Evolutionary conservation across 2,329 filamentous ascomycete genomes (phyloP).

Genomic region (Grosmannia huntii): DNA sequence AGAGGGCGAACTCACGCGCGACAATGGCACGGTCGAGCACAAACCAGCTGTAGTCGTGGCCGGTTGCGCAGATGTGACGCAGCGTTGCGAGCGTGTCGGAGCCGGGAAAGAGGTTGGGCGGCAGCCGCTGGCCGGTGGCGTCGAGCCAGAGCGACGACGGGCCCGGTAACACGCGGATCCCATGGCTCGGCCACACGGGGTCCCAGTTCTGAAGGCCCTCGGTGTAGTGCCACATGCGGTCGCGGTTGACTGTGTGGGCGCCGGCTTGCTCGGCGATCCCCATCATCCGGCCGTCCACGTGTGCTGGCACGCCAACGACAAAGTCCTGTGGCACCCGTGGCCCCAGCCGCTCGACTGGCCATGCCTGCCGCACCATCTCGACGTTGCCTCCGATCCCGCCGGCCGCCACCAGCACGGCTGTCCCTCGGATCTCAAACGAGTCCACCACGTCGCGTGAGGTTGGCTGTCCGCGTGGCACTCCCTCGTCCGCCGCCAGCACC

Average conservation of each 20-base stretch:
- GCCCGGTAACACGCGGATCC: constrained; percentile 46
- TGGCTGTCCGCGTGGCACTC: constrained; percentile 34
- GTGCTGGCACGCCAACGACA: constrained; percentile 47
- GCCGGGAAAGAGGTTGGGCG: constrained; percentile 43
- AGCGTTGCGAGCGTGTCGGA: constrained; percentile 45
- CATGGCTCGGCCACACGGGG: constrained; percentile 47
- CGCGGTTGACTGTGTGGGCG: constrained; percentile 44
- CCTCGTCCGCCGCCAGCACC: constrained; percentile 37
- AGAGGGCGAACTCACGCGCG: constrained; percentile 48
- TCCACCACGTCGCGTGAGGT: constrained; percentile 34
- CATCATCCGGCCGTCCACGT: constrained; percentile 54
- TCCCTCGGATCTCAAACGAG: constrained; percentile 39
- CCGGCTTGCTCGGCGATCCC: constrained; percentile 39
- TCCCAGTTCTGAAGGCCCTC: constrained; percentile 51
- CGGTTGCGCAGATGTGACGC: constrained; percentile 45
- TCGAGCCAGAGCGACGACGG: constrained; percentile 52
- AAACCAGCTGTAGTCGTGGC: constrained; percentile 53
- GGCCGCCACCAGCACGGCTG: constrained; percentile 40
- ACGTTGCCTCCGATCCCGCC: constrained; percentile 50
- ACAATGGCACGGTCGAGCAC: constrained; percentile 45
- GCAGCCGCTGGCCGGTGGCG: constrained; percentile 44
- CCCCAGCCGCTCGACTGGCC: constrained; percentile 45
- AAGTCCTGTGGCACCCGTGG: constrained; percentile 42
- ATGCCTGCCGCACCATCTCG: constrained; percentile 44
- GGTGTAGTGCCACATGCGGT: constrained; percentile 56